Base-by-base conservation (phyloP, 306 rosid species). In the Fragaria ananassa region DNA sequence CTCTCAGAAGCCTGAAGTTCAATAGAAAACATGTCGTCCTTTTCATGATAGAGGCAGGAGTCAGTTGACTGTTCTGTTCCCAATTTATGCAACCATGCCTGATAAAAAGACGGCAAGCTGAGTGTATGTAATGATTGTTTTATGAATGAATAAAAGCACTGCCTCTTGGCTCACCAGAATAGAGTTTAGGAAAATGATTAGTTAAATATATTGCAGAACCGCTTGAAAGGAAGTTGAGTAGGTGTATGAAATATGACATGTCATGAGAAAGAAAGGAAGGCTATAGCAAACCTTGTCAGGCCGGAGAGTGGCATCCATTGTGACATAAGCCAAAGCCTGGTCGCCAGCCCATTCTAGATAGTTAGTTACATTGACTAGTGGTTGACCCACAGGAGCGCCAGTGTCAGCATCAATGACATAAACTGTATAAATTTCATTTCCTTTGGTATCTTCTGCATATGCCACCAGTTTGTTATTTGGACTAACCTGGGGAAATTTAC, bases 61-160 rank as follows among this genome's bases (percentile, higher is more conserved):
- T 94, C 97, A 31, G 77, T 86, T 77, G 96, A 89, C 79, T 86
- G 95, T 80, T 89, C 91, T 57, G 91, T 74, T 76, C 91, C 95
- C 88, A 94, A 72, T 78, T 80, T 85, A 87, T 92, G 97, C 72
- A 90, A 70, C 97, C 96, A 92, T 73, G 88, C 98, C 98, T 94
- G 76, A 76, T n/a, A 81, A 45, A 76, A 68, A 29, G 54, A 69
- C 44, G 31, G 45, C 46, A 73, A 56, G 50, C 27, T 5, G 47
- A 60, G 65, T 11, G 60, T 18, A 29, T 42, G 60, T 4, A 61
- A 42, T 8, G 10, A 18, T 27, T 42, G 2, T 74, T 46, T 58
- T 29, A 27, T 45, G 34, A 8, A 23, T 34, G 39, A 58, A 9
- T 25, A 5, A 61, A 29, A 41, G 27, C 47, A 54, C 39, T 21